Evolutionary conservation across 768 basidiomycete species (phyloP), one percentile per base, ranked within the genome.

Genomic region (Clathrus columnatus): DNA sequence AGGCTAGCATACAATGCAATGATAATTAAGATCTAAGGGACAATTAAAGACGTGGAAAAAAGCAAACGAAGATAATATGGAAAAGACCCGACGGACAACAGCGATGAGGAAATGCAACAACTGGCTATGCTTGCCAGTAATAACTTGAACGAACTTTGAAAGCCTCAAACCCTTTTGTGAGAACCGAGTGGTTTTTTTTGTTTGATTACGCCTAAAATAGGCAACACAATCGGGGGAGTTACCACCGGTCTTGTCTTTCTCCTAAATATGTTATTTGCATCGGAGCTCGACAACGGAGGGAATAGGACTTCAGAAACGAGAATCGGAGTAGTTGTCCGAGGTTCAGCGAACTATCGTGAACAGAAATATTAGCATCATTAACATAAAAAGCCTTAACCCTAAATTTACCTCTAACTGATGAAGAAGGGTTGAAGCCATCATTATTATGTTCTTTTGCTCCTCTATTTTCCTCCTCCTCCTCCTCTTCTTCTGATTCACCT

Each of bases 1-100:
- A n/a, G n/a, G 47, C 80, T 81, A 67, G 61, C 63, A 68, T 68
- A 69, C 80, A 84, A 69, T 82, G 82, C 67, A 85, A 83, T 44
- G 44, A 57, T 43, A 48, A 20, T 43, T 48, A 46, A 32, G 49
- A 76, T 74, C 36, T 57, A 60, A 54, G n/a, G n/a, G n/a, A n/a
- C n/a, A n/a, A n/a, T n/a, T n/a, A n/a, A n/a, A n/a, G n/a, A n/a
- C n/a, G n/a, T 32, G 18, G 24, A 51, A 32, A 24, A 51, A 24
- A 51, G 30, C 50, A 32, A 41, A 23, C n/a, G 36, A 16, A 26
- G 27, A 6, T 17, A 18, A 26, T 21, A 51, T 21, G 50, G 20
- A 32, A 32, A 51, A 16, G 30, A 5, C n/a, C n/a, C n/a, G 30
- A 51, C 26, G 26, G 28, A 30, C 8, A 20, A 16, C 49, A 30